These are phyloP conservation scores for Cylindrodendrum hubeiense DNA, from an alignment of 2,329 filamentous ascomycete species.

Conservation along the genomic window DNA sequence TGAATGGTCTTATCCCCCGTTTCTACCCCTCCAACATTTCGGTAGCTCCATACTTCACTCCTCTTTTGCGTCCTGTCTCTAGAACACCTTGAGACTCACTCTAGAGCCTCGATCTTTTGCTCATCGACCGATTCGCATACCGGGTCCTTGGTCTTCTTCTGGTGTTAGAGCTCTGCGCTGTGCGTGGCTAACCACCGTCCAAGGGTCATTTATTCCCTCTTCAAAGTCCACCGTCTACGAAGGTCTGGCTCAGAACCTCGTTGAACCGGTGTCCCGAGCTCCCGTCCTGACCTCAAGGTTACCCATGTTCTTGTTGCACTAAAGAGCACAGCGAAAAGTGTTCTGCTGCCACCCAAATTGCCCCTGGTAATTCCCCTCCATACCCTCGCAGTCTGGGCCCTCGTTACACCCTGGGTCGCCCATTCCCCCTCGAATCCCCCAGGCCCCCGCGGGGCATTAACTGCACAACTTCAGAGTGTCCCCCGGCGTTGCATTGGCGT, in stretches of 20 bases:
- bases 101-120: neutral
- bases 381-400: conserved; percentile 24
- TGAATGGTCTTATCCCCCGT: conserved; percentile 28
- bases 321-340: conserved; percentile 30
- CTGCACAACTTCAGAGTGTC: conserved; percentile 10
- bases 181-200: conserved; percentile 31
- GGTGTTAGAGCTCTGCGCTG: conserved; percentile 18
- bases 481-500: conserved; percentile 13
- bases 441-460: conserved; percentile 21
- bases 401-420: conserved; percentile 14
- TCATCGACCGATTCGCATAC: conserved; percentile 3
- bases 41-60: conserved; percentile 25
- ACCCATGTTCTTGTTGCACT: conserved; percentile 38
- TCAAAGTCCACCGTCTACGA: conserved; percentile 1
- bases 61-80: conserved; percentile 16
- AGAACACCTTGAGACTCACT: neutral
- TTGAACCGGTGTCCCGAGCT: conserved; percentile 26
- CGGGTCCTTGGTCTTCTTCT: neutral
- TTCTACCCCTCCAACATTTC: conserved; percentile 27
- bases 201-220: conserved; percentile 12
- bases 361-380: conserved; percentile 14
- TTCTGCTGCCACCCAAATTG: conserved; percentile 10
- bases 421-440: conserved; percentile 15
- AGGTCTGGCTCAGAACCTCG: conserved; percentile 8
- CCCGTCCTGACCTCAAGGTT: conserved; percentile 13